Conservation (phyloP, 768 basidiomycete genomes). For the Cyclocybe cylindracea region DNA sequence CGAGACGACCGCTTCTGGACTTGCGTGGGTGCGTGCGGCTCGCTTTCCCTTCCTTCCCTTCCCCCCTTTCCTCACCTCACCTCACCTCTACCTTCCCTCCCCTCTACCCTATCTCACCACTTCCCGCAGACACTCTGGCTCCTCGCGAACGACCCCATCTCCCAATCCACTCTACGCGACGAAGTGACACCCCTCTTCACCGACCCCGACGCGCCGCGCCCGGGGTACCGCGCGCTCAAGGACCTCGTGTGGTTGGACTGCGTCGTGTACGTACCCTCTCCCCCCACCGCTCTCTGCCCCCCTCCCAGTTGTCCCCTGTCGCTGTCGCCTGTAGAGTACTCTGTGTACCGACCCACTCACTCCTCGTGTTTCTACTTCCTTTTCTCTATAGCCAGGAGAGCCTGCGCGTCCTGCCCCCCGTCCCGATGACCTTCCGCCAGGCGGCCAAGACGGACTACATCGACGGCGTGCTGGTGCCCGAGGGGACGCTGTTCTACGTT, state of each 20-base stretch:
- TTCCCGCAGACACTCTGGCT: slow-evolving; percentile 52
- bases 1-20: slow-evolving; percentile 47
- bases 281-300: no score
- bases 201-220: slow-evolving; percentile 19
- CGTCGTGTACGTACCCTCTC: slow-evolving; percentile 41
- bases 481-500: slow-evolving; percentile 43
- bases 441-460: slow-evolving; percentile 39
- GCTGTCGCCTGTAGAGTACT: no score
- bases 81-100: no score
- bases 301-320: no score
- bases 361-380: no score
- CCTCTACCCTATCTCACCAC: no score
- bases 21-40: slow-evolving; percentile 42
- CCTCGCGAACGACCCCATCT: slow-evolving; percentile 48
- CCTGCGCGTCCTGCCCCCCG: slow-evolving; percentile 40
- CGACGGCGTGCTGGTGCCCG: slow-evolving; percentile 42
- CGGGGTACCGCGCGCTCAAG: slow-evolving; percentile 40
- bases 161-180: slow-evolving; percentile 51
- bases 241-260: slow-evolving; percentile 41
- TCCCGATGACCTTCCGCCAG: slow-evolving; percentile 38
- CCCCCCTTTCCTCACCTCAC: slow-evolving; percentile 5
- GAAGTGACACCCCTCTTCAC: slow-evolving; percentile 45
- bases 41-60: neutral
- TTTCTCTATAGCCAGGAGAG: slow-evolving; percentile 44
- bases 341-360: no score